Conservation (phyloP, 176 grass and related monocot species). For the Oryza glumipatula region DNA sequence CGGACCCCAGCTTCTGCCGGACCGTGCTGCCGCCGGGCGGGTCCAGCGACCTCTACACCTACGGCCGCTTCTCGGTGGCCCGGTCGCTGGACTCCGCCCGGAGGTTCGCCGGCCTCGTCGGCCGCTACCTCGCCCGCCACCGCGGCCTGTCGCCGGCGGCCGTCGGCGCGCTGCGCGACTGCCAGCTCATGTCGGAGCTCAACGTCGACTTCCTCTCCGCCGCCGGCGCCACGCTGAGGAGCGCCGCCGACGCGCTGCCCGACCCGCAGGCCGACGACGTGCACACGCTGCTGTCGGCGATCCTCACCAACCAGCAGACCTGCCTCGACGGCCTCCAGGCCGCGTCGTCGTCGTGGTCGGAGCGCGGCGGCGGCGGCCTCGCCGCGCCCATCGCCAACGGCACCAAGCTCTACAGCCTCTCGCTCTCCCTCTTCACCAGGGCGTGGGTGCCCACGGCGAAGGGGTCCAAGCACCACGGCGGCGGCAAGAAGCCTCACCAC, state of each 20-base stretch:
- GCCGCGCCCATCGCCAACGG: constrained; percentile 50
- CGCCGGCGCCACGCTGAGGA: constrained; percentile 46
- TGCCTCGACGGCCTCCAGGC: constrained; percentile 69
- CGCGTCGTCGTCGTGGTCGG: constrained; percentile 45
- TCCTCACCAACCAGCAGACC: constrained; percentile 94
- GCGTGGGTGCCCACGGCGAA: constrained; percentile 68
- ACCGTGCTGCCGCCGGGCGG: constrained; percentile 54
- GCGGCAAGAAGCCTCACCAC: neutral
- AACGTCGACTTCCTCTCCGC: constrained; percentile 78
- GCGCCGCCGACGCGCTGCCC: constrained; percentile 52
- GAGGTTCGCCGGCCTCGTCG: constrained; percentile 55
- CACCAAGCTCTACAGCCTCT: constrained; percentile 81
- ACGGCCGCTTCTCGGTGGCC: constrained; percentile 71
- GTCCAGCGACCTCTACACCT: constrained; percentile 65
- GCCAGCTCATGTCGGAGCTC: constrained; percentile 69
- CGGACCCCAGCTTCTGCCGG: constrained; percentile 69
- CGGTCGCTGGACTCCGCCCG: constrained; percentile 67
- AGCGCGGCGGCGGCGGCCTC: constrained; percentile 46
- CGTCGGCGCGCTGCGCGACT: constrained; percentile 64
- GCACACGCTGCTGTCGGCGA: constrained; percentile 79
- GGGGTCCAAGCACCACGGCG: constrained; percentile 9
- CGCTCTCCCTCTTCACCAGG: constrained; percentile 80
- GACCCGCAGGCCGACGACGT: constrained; percentile 71
- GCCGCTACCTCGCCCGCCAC: constrained; percentile 54
- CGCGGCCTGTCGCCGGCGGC: constrained; percentile 50